Base-by-base conservation (phyloP, 75 land plant genomes). In the Pinus tabuliformis region DNA sequence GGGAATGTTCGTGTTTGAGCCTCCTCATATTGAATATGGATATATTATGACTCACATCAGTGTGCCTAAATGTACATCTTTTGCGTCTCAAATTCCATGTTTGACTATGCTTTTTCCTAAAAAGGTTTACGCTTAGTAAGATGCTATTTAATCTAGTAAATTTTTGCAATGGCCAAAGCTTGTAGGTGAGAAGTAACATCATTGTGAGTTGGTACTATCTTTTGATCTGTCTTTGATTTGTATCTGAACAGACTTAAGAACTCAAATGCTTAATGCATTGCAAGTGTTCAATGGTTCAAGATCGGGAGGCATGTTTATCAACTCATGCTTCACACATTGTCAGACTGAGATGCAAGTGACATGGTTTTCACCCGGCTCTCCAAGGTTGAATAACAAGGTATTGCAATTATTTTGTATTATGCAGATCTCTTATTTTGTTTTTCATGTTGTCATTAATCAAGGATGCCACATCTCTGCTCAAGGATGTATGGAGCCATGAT, bases 321-420 rank as follows among this genome's bases (percentile, higher is more conserved):
- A 91, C 76, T 91, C 96, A 54, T 91, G 96, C 86, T 93, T 75
- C 73, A 58, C 70, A 30, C 96, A 93, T 64, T 93, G 93, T 75
- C 96, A 91, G 57, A 83, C 93, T 64, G 82, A 75, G 83, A 72
- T 70, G 66, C 61, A 81, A 77, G 74, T 63, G 30, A 93, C 93
- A 57, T 93, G 96, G 96, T 92, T 90, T 83, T 81, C 87, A 18
- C 84, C 82, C 57, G 26, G 56, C 58, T 89, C 89, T 75, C 96
- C 93, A 36, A 84, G 81, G 75, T 73, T 91, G 22, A 76, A 82
- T 75, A 86, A 86, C 56, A 91, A 80, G 88, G 96, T 91, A 78
- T 49, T 49, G 1, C 37, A 12, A 1, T 13, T 21, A 20, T 39
- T 6, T 66, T 66, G 37, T 63, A 63, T 37, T 66, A 33, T 39